Evolutionary conservation across 495 filamentous ascomycete genomes (phyloP), one percentile per base, ranked within the genome.

Genomic region (Chaetomidium leptoderma): DNA sequence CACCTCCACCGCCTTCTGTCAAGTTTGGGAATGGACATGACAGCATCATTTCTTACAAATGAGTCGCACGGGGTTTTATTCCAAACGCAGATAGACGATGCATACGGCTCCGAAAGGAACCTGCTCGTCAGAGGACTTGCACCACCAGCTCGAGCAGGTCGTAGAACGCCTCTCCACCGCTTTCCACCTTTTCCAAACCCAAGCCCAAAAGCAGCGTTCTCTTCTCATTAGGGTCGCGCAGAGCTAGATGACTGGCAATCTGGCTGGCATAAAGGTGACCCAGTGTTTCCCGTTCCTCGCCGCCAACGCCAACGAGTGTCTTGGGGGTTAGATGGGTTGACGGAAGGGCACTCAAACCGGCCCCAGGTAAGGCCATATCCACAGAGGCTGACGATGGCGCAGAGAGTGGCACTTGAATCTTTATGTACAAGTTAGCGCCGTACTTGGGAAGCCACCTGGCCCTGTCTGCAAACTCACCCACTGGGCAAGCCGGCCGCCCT

Each of bases 371-470:
- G 11, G 76, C 73, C 63, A 80, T 80, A 53, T 81, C 78, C 21
- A 84, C 75, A 16, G 75, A 71, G 19, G 75, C 81, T 24, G 84
- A 79, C 44, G 84, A 89, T 10, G 81, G 72, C 29, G 84, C 82
- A 49, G 84, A 85, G 39, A 97, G 82, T 4, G 90, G 89, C 19
- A 97, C 90, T 77, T 96, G 91, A 35, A 96, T 79, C 92, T 97
- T 56, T 42, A 50, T 50, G 36, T 6, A 30, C 5, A 58, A 30
- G 9, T n/a, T 43, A 27, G 33, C 13, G 13, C 17, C 27, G 19
- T 24, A 35, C n/a, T 17, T 19, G 26, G 19, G 48, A 48, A 14
- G 11, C 2, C 4, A 9, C 47, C 33, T 32, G 27, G 58, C 21
- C 39, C 0, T 14, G 1, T 23, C 19, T 26, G 19, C 42, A 58